A percentile compares a stretch with the other conserved stretches of the same genome.
These are phyloP conservation scores for Aureobasidium subglaciale DNA, from an alignment of 2,329 filamentous ascomycete genomes.

Conservation along the genomic window DNA sequence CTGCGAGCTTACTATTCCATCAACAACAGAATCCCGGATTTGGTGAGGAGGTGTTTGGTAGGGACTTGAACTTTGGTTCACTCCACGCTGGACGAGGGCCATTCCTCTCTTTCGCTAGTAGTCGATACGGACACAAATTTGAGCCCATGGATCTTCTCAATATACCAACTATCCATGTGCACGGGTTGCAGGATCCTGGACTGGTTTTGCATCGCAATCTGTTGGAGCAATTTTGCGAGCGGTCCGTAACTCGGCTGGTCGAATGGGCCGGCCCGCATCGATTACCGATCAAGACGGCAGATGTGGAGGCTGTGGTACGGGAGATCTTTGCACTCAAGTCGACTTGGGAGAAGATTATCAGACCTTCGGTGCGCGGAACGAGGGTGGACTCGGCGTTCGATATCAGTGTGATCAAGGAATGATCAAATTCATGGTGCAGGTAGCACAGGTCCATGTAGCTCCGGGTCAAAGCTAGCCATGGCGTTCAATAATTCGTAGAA, in stretches of 20 bases:
- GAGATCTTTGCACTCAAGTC: no score
- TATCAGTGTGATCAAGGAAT: no score
- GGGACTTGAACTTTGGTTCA: neutral
- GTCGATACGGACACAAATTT: neutral
- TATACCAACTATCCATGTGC: neutral
- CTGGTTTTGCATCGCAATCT: neutral
- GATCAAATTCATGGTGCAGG: no score
- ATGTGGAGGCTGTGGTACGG: no score
- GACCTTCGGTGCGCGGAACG: no score
- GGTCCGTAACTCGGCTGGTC: neutral
- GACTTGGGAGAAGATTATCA: no score
- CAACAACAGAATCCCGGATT: conserved; percentile 13
- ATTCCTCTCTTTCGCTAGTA: neutral
- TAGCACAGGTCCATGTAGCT: no score
- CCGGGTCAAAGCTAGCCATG: no score
- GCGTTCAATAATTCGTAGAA: no score
- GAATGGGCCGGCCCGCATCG: neutral
- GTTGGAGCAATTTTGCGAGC: neutral
- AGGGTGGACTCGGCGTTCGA: no score
- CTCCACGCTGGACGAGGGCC: neutral
- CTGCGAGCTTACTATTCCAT: conserved; percentile 51
- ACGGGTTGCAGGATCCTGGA: neutral
- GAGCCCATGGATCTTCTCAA: no score
- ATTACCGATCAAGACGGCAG: no score
- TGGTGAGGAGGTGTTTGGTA: neutral